Base-by-base conservation (phyloP, 202 grass and related monocot species). In the Zizania palustris region DNA sequence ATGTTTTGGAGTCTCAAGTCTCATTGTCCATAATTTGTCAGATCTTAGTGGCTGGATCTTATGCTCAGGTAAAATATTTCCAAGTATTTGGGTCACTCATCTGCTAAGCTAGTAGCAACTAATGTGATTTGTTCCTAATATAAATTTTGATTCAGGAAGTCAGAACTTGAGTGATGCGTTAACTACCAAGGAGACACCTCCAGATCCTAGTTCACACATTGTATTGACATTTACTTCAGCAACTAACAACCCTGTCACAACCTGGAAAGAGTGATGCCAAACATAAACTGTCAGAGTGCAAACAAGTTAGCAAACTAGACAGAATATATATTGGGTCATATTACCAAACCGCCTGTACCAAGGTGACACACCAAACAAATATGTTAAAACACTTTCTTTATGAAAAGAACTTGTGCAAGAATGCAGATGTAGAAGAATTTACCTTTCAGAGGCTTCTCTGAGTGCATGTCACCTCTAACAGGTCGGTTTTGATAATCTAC, bases 151-250 rank as follows among this genome's bases (percentile, higher is more conserved):
- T 51, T 60, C 1, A 86, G 40, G 40, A 63, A 79, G 81, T 38
- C 11, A 73, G 61, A 9, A 74, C 39, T 51, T 34, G 54, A 64
- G 11, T 7, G 15, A 42, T 63, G 45, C 3, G 21, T 64, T 80
- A 85, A 74, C 39, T 88, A 97, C 94, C 91, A 97, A 84, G 34
- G 94, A 97, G 84, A 97, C 91, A 55, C 91, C 80, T 92, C 94
- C 94, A 40, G 94, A 97, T 74, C 94, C 94, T 54, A 97, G 79
- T 9, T 97, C 94, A 78, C 94, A 97, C 94, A 97, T 93, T 44
- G 94, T 97, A 65, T 97, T 97, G 65, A 88, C 86, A 73, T 97
- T 93, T 90, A 97, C 94, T 91, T 93, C 94, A 79, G 94, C 94
- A 78, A 97, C 69, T 75, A 92, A 69, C 42, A 93, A 74, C 38